phyloP scores from a whole-genome alignment of 2,329 filamentous ascomycete species.

The Fusarium newnesense region DNA sequence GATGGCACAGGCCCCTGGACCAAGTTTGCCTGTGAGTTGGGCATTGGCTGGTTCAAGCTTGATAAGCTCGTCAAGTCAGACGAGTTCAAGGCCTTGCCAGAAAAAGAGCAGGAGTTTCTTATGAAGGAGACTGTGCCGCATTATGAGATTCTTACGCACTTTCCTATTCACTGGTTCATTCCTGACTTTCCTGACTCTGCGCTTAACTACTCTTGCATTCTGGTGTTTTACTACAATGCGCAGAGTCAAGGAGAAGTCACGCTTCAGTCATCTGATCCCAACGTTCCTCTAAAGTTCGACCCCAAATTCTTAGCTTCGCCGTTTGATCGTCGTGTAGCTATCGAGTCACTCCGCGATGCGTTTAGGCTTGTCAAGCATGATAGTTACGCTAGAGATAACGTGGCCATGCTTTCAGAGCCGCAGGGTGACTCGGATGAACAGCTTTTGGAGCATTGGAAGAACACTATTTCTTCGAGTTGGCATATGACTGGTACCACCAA shows the following conservation, averaged over 20 bases:
- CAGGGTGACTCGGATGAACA: constrained; percentile 63
- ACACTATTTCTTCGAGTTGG: constrained; percentile 59
- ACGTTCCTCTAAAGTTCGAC: constrained; percentile 62
- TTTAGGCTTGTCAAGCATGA: constrained; percentile 54
- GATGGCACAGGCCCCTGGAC: constrained; percentile 55
- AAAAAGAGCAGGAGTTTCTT: constrained; percentile 56
- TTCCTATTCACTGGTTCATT: constrained; percentile 55
- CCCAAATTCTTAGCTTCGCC: constrained; percentile 63
- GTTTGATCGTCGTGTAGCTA: constrained; percentile 63
- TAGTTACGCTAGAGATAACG: constrained; percentile 56
- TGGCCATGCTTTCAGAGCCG: constrained; percentile 55
- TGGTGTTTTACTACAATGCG: constrained; percentile 63
- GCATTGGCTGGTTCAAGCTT: constrained; percentile 58
- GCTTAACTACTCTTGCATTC: constrained; percentile 55
- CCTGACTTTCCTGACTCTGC: constrained; percentile 50
- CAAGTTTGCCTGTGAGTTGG: constrained; percentile 51
- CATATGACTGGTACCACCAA: constrained; percentile 67
- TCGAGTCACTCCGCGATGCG: constrained; percentile 59
- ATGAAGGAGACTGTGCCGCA: constrained; percentile 63
- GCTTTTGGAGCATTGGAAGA: constrained; percentile 57
- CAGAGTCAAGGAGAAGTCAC: constrained; percentile 63
- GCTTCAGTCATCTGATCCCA: constrained; percentile 63
- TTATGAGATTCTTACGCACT: constrained; percentile 64
- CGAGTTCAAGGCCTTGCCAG: constrained; percentile 63
- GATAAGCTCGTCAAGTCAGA: constrained; percentile 51